Evolutionary conservation across 495 filamentous ascomycete genomes (phyloP).

Genomic region (Neurospora tetraspora): DNA sequence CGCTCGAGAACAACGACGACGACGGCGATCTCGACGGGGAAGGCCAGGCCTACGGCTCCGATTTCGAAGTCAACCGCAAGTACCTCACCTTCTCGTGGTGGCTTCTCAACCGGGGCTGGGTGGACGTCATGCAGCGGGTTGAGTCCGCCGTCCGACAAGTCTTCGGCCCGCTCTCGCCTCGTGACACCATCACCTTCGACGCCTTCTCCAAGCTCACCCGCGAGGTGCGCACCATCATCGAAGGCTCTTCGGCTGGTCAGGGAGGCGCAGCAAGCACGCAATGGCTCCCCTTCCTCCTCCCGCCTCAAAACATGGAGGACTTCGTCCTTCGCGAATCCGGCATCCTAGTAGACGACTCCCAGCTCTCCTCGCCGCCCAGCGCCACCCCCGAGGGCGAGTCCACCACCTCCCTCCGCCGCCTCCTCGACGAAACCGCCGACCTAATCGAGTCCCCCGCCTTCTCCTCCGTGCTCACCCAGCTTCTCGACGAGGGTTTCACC

Average conservation of each 20-base stretch:
- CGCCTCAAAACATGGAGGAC: constrained; percentile 63
- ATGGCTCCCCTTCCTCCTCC: constrained; percentile 83
- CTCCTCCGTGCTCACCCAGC: constrained; percentile 66
- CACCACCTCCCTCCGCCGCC: constrained; percentile 57
- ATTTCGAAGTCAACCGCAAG: constrained; percentile 86
- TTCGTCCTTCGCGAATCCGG: constrained; percentile 77
- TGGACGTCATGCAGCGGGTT: constrained; percentile 67
- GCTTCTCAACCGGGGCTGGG: constrained; percentile 87
- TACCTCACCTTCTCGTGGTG: constrained; percentile 98
- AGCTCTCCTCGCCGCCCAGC: background rate
- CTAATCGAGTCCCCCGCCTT: constrained; percentile 90
- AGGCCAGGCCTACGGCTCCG: constrained; percentile 72
- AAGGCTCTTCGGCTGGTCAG: constrained; percentile 58
- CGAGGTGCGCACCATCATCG: constrained; percentile 72
- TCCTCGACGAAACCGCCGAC: constrained; percentile 95
- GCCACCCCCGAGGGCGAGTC: constrained; percentile 17
- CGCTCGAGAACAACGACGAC: constrained; percentile 81
- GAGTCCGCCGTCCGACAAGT: constrained; percentile 71
- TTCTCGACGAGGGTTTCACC: constrained; percentile 81
- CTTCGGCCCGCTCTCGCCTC: constrained; percentile 75
- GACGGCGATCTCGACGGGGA: constrained; percentile 73
- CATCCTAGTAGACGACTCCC: constrained; percentile 46
- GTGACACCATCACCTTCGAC: constrained; percentile 74
- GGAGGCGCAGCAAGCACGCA: constrained; percentile 34
- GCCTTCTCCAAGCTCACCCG: constrained; percentile 67